phyloP scores from a whole-genome alignment of 768 basidiomycete genomes.

The Tricholomella constricta region DNA sequence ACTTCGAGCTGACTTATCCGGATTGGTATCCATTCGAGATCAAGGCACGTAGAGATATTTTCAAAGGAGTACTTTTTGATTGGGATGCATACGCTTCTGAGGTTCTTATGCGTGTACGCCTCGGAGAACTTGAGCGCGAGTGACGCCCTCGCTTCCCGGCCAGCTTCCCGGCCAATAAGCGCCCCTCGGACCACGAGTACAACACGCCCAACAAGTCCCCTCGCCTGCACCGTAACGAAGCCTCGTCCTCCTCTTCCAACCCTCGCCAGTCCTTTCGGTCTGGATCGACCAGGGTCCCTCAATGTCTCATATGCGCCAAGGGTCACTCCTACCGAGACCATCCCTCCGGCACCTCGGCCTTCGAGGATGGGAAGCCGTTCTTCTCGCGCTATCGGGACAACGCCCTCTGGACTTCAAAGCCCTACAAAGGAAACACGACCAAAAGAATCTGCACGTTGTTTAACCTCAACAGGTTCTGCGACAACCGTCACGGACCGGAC shows the following conservation, averaged over 20 bases:
- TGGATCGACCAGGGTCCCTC: neutral
- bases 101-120: neutral
- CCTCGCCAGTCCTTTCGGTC: neutral
- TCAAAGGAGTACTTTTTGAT: no score
- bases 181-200: no score
- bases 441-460: constrained; percentile 11
- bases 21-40: constrained; percentile 11
- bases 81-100: neutral
- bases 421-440: neutral
- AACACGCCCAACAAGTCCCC: no score
- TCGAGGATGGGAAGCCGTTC: constrained; percentile 7
- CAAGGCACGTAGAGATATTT: constrained; percentile 6
- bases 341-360: neutral
- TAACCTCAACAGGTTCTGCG: constrained; percentile 11
- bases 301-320: constrained; percentile 13
- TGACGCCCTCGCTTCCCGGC: no score
- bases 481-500: neutral
- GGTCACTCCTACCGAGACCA: constrained; percentile 2
- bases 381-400: neutral
- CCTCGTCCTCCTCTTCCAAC: neutral
- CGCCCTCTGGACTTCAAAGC: neutral
- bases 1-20: neutral
- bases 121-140: no score
- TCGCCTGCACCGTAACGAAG: neutral
- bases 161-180: no score